Evolutionary conservation across 495 filamentous ascomycete species (phyloP).

Genomic region (Aspergillus asperescens): DNA sequence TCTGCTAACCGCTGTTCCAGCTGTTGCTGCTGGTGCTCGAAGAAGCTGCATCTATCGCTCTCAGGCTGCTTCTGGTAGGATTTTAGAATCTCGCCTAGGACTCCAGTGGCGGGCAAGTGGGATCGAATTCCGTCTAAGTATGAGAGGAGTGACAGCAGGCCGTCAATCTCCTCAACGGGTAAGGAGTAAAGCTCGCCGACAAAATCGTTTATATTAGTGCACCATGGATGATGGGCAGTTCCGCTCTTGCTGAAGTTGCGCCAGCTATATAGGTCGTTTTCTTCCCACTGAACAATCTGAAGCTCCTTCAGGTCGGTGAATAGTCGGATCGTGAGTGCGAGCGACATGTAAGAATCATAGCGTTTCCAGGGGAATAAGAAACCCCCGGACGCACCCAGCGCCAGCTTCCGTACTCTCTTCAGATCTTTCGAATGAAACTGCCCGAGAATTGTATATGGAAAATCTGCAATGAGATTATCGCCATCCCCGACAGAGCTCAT

Average conservation of each 20-base stretch:
- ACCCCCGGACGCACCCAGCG: not conserved
- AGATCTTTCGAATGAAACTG: not conserved
- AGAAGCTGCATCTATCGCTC: not conserved
- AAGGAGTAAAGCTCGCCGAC: not conserved
- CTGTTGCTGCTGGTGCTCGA: not conserved
- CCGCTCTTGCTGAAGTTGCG: not conserved
- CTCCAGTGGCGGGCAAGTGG: not conserved
- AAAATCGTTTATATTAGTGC: not conserved
- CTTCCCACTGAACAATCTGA: not conserved
- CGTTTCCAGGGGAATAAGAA: not conserved
- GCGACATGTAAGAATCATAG: not conserved
- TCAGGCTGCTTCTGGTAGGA: not conserved
- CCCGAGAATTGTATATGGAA: not conserved
- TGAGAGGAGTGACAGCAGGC: not conserved
- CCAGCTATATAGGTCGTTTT: not conserved
- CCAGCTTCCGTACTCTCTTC: not conserved
- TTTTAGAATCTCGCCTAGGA: not conserved
- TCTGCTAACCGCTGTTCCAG: not conserved
- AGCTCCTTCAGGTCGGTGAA: not conserved
- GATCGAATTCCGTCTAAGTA: not conserved
- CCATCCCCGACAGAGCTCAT: not conserved
- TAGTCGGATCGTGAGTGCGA: not conserved
- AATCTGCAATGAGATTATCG: not conserved
- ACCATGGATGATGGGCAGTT: not conserved
- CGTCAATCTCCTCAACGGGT: constrained; percentile 1